Evolutionary conservation across 2,329 filamentous ascomycete genomes (phyloP).

Genomic region (Gremmenia infestans): DNA sequence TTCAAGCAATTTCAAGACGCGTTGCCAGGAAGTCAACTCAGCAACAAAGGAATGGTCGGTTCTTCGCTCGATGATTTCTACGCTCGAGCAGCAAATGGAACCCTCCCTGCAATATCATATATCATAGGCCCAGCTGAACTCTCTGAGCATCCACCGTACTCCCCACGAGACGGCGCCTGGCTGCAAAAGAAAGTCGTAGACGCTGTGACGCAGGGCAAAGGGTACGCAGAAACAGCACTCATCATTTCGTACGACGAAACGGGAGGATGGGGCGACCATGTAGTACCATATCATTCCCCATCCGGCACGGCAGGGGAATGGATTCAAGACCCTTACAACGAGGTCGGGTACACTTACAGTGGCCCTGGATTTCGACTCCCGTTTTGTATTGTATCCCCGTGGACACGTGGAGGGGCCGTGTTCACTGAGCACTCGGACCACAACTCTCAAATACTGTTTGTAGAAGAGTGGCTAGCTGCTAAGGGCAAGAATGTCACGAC

Average conservation of each 20-base stretch:
- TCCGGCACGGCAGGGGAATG: slow-evolving; percentile 46
- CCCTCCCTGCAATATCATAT: slow-evolving; percentile 46
- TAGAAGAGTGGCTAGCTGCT: slow-evolving; percentile 45
- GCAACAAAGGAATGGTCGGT: slow-evolving; percentile 34
- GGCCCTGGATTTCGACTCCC: slow-evolving; percentile 46
- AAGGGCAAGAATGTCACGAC: slow-evolving; percentile 38
- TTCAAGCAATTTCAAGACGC: slow-evolving; percentile 44
- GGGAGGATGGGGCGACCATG: slow-evolving; percentile 52
- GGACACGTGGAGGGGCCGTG: slow-evolving; percentile 47
- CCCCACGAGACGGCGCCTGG: slow-evolving; percentile 50
- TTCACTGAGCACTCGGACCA: slow-evolving; percentile 51
- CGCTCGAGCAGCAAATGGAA: slow-evolving; percentile 43
- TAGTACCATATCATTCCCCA: slow-evolving; percentile 47
- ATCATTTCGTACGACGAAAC: slow-evolving; percentile 34
- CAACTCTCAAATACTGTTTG: slow-evolving; percentile 49
- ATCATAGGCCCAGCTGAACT: slow-evolving; percentile 46
- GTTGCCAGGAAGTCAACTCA: slow-evolving; percentile 32
- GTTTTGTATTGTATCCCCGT: slow-evolving; percentile 51
- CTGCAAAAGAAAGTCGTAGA: slow-evolving; percentile 48
- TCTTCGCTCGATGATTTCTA: slow-evolving; percentile 42
- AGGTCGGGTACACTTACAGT: slow-evolving; percentile 38
- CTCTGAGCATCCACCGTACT: slow-evolving; percentile 49
- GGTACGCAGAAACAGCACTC: slow-evolving; percentile 33
- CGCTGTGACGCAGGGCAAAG: slow-evolving; percentile 44
- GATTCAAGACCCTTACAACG: slow-evolving; percentile 41